phyloP scores from a whole-genome alignment of 139 green algal genomes.

The Coelastrella sp. region DNA sequence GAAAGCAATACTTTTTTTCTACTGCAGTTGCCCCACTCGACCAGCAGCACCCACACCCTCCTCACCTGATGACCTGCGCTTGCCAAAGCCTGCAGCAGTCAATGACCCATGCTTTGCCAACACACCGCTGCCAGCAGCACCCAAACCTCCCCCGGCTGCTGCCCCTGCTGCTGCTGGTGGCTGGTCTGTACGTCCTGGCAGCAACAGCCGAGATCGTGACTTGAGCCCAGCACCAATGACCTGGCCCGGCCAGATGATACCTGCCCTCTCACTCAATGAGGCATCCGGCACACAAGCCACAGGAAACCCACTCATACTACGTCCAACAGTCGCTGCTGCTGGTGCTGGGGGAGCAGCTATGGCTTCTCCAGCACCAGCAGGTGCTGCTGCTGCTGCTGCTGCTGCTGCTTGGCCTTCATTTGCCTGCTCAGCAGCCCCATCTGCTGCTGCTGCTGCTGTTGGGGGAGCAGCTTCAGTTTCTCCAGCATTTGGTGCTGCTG shows the following conservation, averaged over 20 bases:
- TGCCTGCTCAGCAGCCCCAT: not conserved
- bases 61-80: conserved; percentile 33
- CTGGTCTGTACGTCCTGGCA: conserved; percentile 13
- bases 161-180: not conserved
- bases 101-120: not conserved
- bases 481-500: not conserved
- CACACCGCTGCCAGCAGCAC: not conserved
- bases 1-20: too few species aligned
- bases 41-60: not conserved
- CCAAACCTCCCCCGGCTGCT: not conserved
- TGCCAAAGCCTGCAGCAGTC: conserved; percentile 13
- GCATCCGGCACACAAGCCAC: not conserved
- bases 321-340: not conserved
- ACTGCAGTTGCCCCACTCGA: too few species aligned
- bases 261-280: conserved; percentile 28
- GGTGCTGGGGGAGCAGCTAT: too few species aligned
- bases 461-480: conserved; percentile 10
- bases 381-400: conserved; percentile 13
- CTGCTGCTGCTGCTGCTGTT: not conserved
- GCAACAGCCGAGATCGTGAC: conserved; percentile 2
- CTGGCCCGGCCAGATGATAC: conserved; percentile 30
- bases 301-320: conserved; percentile 31
- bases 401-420: not conserved
- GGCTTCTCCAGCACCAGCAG: too few species aligned
- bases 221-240: conserved; percentile 32